Evolutionary conservation across 2,329 filamentous ascomycete genomes (phyloP).

Genomic region (Metarhizium brunneum): DNA sequence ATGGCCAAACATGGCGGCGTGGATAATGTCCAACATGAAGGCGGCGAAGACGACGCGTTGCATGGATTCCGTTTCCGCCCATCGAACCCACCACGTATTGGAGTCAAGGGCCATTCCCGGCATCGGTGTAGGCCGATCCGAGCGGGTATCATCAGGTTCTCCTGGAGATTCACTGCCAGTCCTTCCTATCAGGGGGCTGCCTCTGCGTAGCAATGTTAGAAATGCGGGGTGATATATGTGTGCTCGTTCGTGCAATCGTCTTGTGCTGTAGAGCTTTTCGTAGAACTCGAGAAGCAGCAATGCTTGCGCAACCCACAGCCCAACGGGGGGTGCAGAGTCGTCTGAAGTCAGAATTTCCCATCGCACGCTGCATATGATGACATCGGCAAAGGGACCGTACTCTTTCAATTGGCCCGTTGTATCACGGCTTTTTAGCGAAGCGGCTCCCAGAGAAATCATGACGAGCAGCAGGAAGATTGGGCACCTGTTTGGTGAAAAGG

Average conservation of each 20-base stretch:
- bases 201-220: conserved; percentile 73
- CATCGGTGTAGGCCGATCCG: conserved; percentile 27
- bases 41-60: conserved; percentile 79
- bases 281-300: conserved; percentile 77
- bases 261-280: conserved; percentile 84
- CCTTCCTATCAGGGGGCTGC: conserved; percentile 75
- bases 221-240: conserved; percentile 87
- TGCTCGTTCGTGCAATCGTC: conserved; percentile 73
- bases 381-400: conserved; percentile 39
- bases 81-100: conserved; percentile 66
- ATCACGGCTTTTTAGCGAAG: conserved; percentile 60
- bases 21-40: conserved; percentile 81
- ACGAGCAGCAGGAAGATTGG: conserved; percentile 68
- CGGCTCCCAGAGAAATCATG: conserved; percentile 77
- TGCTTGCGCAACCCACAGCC: conserved; percentile 82
- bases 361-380: conserved; percentile 62
- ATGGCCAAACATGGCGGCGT: conserved; percentile 89
- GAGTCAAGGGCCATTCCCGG: conserved; percentile 26
- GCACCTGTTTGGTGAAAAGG: conserved; percentile 73
- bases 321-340: conserved; percentile 74
- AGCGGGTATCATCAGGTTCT: conserved; percentile 27
- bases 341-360: conserved; percentile 78
- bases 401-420: conserved; percentile 40
- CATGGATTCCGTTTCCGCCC: conserved; percentile 84
- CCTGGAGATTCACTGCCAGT: conserved; percentile 72